These are phyloP conservation scores for Cladosporium sphaerospermum DNA, from an alignment of 2,329 filamentous ascomycete genomes.

Conservation along the genomic window DNA sequence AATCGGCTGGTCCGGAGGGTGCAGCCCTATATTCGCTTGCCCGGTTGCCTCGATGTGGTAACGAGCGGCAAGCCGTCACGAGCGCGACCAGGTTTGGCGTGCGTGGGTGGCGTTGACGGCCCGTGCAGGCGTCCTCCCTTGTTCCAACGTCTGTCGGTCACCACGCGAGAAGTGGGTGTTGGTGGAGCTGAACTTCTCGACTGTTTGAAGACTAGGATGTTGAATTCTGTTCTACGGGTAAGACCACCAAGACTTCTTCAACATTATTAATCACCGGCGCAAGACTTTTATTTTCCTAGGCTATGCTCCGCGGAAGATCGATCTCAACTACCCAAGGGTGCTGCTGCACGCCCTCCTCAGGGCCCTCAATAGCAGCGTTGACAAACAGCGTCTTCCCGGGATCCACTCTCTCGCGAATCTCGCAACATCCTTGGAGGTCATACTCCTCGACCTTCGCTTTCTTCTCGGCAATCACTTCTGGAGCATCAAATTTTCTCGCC, in stretches of 20 bases:
- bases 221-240: too few relatives aligned
- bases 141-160: background rate
- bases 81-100: background rate
- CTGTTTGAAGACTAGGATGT: too few relatives aligned
- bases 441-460: background rate
- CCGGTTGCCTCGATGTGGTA: background rate
- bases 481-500: constrained; percentile 15
- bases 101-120: background rate
- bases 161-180: too few relatives aligned
- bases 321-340: constrained; percentile 53
- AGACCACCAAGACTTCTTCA: too few relatives aligned
- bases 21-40: background rate
- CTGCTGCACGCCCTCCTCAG: constrained; percentile 31
- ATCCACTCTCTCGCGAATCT: constrained; percentile 11
- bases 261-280: too few relatives aligned
- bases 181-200: too few relatives aligned
- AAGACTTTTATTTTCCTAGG: too few relatives aligned
- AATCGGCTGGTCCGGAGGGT: background rate
- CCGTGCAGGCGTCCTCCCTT: background rate
- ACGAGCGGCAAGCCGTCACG: background rate
- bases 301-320: constrained; percentile 30
- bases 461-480: background rate
- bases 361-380: constrained; percentile 51
- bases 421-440: constrained; percentile 5
- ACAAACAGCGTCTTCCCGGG: constrained; percentile 51